These are phyloP conservation scores for Ettlia oleoabundans DNA, from an alignment of 139 green algal genomes.

Conservation along the genomic window DNA sequence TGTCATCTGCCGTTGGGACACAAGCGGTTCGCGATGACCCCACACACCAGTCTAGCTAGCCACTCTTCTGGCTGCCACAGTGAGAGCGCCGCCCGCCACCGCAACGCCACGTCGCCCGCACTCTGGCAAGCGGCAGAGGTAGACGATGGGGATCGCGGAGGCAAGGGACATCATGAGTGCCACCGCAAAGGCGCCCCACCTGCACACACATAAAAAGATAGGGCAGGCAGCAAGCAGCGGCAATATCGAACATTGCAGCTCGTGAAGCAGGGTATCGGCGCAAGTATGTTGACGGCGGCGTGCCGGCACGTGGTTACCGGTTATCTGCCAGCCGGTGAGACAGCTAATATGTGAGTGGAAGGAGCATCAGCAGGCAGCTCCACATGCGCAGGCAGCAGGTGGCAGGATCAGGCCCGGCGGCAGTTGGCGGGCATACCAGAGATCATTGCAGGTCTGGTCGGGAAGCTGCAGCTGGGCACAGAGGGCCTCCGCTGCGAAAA, in stretches of 20 bases:
- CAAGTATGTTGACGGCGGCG: neutral
- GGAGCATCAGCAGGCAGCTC: neutral
- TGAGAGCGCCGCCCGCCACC: too few relatives aligned
- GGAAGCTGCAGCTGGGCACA: conserved; percentile 48
- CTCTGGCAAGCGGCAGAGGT: conserved; percentile 51
- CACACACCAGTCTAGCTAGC: neutral
- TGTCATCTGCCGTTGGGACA: too few relatives aligned
- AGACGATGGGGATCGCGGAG: conserved; percentile 56
- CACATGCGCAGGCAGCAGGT: neutral
- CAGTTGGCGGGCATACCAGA: conserved; percentile 43
- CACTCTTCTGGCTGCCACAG: neutral
- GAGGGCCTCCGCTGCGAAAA: conserved; percentile 19
- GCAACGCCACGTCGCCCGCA: conserved; percentile 23
- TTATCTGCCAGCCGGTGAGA: too few relatives aligned
- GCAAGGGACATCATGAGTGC: conserved; percentile 55
- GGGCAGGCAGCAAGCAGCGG: too few relatives aligned
- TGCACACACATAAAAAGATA: conserved; percentile 6
- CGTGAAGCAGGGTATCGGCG: too few relatives aligned
- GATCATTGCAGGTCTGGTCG: conserved; percentile 44
- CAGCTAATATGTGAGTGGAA: neutral
- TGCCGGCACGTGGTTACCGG: too few relatives aligned
- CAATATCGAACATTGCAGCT: too few relatives aligned
- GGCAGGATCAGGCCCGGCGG: neutral
- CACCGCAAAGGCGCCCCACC: conserved; percentile 62
- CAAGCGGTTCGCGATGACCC: too few relatives aligned